Conservation (phyloP, 768 basidiomycete genomes). For the Kwoniella newhampshirensis region DNA sequence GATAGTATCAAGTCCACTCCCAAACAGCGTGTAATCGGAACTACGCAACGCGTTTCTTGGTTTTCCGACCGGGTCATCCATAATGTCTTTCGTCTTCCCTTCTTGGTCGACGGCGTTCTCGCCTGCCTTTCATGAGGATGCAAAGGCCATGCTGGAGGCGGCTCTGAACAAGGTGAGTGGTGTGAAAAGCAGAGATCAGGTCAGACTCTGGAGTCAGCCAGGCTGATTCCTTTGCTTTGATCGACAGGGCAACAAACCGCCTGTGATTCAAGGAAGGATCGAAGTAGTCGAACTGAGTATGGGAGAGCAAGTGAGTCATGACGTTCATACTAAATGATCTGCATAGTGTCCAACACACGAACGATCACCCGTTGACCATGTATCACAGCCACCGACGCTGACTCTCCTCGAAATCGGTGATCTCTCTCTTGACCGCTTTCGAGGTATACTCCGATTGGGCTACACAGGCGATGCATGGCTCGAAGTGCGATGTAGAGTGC, state of each 20-base stretch:
- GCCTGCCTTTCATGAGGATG: constrained; percentile 93
- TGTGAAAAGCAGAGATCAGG: background rate
- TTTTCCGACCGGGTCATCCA: background rate
- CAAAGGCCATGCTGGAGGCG: constrained; percentile 91
- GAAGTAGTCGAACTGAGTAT: constrained; percentile 99
- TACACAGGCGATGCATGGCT: constrained; percentile 83
- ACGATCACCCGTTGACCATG: constrained; percentile 7
- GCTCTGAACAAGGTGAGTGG: constrained; percentile 48
- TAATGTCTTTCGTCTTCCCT: constrained; percentile 66
- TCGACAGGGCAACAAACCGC: constrained; percentile 95
- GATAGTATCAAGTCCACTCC: too few relatives aligned
- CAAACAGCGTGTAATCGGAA: too few relatives aligned
- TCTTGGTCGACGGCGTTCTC: constrained; percentile 85
- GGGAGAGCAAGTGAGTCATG: constrained; percentile 76
- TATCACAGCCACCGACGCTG: constrained; percentile 81
- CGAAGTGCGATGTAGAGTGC: constrained; percentile 52
- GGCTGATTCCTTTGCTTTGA: constrained; percentile 11
- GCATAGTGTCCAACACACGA: too few relatives aligned
- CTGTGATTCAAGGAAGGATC: constrained; percentile 94
- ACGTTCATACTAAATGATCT: background rate
- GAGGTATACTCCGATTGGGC: constrained; percentile 92
- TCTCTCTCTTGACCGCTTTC: constrained; percentile 88
- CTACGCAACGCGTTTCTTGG: too few relatives aligned
- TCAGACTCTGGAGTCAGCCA: background rate
- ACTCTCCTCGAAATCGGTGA: constrained; percentile 98